These are phyloP conservation scores for Rhodocollybia butyracea DNA, from an alignment of 768 basidiomycete species.

Conservation along the genomic window DNA sequence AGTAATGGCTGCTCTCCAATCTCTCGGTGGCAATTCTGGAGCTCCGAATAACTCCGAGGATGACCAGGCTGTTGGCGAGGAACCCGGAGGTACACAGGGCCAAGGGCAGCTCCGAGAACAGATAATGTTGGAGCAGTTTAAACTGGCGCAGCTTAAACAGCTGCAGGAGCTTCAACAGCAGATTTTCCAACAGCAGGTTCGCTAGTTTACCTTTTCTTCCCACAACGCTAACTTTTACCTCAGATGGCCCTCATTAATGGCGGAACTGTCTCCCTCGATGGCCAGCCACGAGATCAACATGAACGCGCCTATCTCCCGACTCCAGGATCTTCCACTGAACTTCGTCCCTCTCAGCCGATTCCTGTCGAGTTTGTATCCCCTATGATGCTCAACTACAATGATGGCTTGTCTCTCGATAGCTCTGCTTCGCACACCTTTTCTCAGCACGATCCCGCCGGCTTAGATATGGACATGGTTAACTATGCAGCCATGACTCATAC, in stretches of 20 bases:
- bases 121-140: conserved; percentile 51
- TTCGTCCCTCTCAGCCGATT: conserved; percentile 60
- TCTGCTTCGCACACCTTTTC: conserved; percentile 27
- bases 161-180: conserved; percentile 78
- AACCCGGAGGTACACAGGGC: conserved; percentile 47
- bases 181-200: conserved; percentile 87
- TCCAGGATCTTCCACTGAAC: conserved; percentile 65
- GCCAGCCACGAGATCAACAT: conserved; percentile 13
- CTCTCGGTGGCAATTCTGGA: conserved; percentile 1
- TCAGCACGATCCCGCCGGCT: conserved; percentile 13
- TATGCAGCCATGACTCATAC: background rate
- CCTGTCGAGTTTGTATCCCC: conserved; percentile 59
- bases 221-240: conserved; percentile 7
- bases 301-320: conserved; percentile 47
- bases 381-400: conserved; percentile 48
- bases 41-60: background rate
- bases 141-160: conserved; percentile 73
- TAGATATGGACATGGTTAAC: background rate
- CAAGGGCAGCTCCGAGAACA: conserved; percentile 7
- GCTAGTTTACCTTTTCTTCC: conserved; percentile 4
- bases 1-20: conserved; percentile 6
- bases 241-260: conserved; percentile 72
- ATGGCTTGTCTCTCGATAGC: conserved; percentile 6
- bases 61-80: conserved; percentile 16
- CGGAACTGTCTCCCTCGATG: background rate